These are phyloP conservation scores for Moesziomyces globuligerus DNA, from an alignment of 1,284 basidiomycete genomes.

Conservation along the genomic window DNA sequence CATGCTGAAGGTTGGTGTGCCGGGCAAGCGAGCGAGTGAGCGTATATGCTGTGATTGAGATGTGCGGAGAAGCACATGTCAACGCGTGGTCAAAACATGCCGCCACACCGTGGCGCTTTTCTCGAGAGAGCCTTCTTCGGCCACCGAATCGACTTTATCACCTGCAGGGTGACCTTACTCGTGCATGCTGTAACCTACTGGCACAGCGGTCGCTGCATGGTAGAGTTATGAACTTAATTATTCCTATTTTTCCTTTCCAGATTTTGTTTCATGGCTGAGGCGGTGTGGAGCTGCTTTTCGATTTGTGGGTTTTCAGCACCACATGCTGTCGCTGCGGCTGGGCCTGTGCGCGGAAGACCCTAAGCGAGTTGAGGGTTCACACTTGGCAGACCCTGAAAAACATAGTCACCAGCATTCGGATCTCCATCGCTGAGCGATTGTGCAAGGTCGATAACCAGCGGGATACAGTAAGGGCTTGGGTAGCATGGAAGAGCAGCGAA, in stretches of 20 bases:
- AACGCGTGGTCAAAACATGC: background rate
- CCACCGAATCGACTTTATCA: background rate
- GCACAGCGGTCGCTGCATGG: slow-evolving; percentile 1
- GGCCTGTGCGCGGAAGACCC: no score
- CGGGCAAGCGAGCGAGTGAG: no score
- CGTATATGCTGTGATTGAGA: background rate
- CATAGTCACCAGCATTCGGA: no score
- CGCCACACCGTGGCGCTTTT: background rate
- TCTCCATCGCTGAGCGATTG: background rate
- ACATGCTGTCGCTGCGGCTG: no score
- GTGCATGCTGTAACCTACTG: background rate
- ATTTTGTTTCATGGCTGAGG: background rate
- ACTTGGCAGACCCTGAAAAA: no score
- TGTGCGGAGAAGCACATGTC: background rate
- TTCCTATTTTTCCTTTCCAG: background rate
- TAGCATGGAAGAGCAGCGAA: background rate
- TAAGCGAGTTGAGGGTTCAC: no score
- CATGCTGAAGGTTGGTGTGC: no score
- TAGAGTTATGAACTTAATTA: slow-evolving; percentile 4
- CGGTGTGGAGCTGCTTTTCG: no score
- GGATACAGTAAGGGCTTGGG: no score
- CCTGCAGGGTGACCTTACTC: slow-evolving; percentile 16
- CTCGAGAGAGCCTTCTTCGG: background rate
- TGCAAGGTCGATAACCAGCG: no score
- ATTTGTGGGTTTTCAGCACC: background rate